Evolutionary conservation across 148 eudicot genomes (phyloP), one percentile per base, ranked within the genome.

Genomic region (Persicaria maculosa): DNA sequence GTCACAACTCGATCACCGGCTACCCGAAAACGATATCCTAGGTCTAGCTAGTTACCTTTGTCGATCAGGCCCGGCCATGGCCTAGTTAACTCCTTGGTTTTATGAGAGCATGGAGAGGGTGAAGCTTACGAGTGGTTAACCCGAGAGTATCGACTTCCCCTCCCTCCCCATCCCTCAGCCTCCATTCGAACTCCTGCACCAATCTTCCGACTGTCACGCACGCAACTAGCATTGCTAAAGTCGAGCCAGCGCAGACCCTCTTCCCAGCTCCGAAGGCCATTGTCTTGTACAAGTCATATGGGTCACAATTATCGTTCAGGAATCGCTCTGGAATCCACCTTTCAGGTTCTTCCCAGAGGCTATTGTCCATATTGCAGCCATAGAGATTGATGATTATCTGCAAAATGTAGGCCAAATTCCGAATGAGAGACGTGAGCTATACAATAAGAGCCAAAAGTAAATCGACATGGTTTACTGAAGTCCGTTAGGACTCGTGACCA

Each of bases 261-360:
- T 87, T 95, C 3, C 97, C 99, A 6, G 84, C 97, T 71, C 99
- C 99, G 61, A 95, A 95, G 1, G 99, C 89, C 93, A 92, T 85
- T 1, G 99, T 95, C 80, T 88, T 90, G 81, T 79, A 82, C 74
- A 95, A 72, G 65, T 95, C 97, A 67, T 74, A 79, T 0, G 78
- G 74, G 9, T 85, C 88, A 17, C 79, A 74, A 58, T 74, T 85
- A 4, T 75, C 72, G 9, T 72, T 57, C 4, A 91, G 78, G 79
- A 90, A 95, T 71, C 99, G 86, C 78, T 95, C 97, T 0, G 99
- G 99, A 44, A 72, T 87, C 97, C 97, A 92, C 15, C 85, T 89
- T 45, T 92, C 92, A 0, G 99, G 85, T 44, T 78, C 72, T 68
- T 90, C 87, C 99, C 99, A 95, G 22, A 78, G 76, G 4, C 79